These are phyloP conservation scores for Kingdonia uniflora DNA, from an alignment of 164 flowering plant species.

Conservation along the genomic window DNA sequence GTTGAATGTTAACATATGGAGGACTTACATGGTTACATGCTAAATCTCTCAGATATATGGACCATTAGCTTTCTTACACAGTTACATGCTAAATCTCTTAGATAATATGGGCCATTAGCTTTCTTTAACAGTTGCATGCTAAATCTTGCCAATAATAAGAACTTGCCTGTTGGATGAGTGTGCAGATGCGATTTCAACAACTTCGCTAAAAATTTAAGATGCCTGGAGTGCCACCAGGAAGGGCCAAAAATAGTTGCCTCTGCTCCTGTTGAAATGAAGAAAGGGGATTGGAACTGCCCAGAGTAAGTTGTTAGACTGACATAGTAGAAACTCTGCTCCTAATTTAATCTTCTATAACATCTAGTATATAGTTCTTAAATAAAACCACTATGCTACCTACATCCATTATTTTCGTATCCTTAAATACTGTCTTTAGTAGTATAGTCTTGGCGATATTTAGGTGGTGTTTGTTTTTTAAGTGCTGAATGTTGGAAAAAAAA, in stretches of 20 bases:
- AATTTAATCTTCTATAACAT: no score
- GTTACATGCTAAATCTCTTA: no score
- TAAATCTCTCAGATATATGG: background rate
- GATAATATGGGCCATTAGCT: no score
- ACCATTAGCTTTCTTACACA: background rate
- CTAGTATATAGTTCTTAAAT: no score
- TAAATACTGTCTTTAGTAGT: no score
- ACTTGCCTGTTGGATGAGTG: conserved; percentile 7
- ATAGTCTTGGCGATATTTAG: no score
- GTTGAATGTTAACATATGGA: background rate
- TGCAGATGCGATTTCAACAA: conserved; percentile 75
- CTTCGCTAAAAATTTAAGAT: conserved; percentile 49
- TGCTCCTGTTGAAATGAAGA: conserved; percentile 46
- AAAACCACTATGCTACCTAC: no score
- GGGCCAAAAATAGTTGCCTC: conserved; percentile 37
- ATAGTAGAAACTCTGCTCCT: no score
- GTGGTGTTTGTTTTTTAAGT: no score
- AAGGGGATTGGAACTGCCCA: conserved; percentile 82
- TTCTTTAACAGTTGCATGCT: background rate
- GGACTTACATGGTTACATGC: background rate
- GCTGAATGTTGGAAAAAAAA: no score
- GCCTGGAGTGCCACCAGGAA: conserved; percentile 50
- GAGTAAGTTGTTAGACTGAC: conserved; percentile 38
- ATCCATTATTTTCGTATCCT: no score
- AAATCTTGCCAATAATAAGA: background rate